Evolutionary conservation across 768 basidiomycete species (phyloP).

Genomic region (Tricholoma sp.): DNA sequence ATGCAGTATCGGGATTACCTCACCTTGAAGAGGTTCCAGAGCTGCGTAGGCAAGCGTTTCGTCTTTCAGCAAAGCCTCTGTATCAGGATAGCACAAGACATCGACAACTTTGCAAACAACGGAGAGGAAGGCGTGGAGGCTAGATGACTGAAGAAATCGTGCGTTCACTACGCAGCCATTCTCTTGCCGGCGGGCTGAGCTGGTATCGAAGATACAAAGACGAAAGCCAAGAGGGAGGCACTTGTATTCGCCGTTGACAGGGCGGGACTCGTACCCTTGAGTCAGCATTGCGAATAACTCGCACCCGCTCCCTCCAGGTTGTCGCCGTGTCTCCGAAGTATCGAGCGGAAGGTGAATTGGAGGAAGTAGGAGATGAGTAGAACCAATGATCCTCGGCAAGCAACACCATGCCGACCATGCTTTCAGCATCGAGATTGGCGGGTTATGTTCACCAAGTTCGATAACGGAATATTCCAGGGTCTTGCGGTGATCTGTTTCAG

Average conservation of each 20-base stretch:
- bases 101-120: too few species aligned
- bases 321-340: not conserved
- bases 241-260: not conserved
- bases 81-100: too few species aligned
- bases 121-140: not conserved
- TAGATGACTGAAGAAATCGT: not conserved
- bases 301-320: not conserved
- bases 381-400: not conserved
- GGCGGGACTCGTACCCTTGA: not conserved
- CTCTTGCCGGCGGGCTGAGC: not conserved
- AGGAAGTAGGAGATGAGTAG: not conserved
- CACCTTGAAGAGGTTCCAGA: not conserved
- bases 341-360: not conserved
- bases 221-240: not conserved
- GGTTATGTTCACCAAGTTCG: not conserved
- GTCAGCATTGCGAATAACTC: not conserved
- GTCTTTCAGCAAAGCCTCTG: conserved; percentile 7
- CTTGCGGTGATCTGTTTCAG: not conserved
- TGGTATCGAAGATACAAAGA: not conserved
- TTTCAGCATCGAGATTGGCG: not conserved
- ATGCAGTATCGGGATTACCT: conserved; percentile 9
- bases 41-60: not conserved
- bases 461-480: not conserved
- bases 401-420: not conserved
- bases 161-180: not conserved